Base-by-base conservation (phyloP, 1,139 yeast genomes). In the Petasospora rhodanensis region DNA sequence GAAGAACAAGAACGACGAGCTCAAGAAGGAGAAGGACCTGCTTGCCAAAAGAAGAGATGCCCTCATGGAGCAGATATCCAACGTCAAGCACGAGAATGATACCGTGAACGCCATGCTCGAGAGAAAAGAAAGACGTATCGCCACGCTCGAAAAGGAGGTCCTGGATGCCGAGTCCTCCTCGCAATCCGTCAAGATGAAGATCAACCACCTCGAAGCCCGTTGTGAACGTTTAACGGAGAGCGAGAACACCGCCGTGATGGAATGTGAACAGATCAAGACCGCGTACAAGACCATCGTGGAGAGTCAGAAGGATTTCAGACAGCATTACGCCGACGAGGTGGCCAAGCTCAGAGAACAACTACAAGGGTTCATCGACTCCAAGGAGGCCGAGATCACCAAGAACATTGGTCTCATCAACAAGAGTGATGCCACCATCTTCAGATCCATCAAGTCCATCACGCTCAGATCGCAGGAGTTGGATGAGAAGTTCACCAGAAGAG, bases 31-130 rank as follows among this genome's bases (percentile, higher is more conserved):
- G 46, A 61, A 66, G 43, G 64, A 68, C 18, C 56, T 68, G 14
- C 56, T 68, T 18, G 58, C 68, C 32, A 64, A 67, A 37, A 70
- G 74, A 49, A 75, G 79, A 41, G 79, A 77, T 29, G 71, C 73
- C 38, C 64, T 75, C 39, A 68, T 76, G 26, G 89, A 81, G 49
- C 84, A 76, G 51, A 59, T 78, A 43, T 79, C 84, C 25, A 79
- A 79, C 46, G 65, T 79, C 20, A 79, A 78, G 54, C 85, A 79
- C 51, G 85, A 80, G 47, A 76, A 76, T 47, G 84, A 79, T 47
- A 77, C 79, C 62, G 64, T 79, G 26, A 73, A 69, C 45, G 77
- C 84, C 1, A 56, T 79, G 43, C 59, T 79, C 43, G 76, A 70
- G 44, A 61, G 87, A 40, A 79, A 79, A 51, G 80, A 79, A 49